phyloP scores from a whole-genome alignment of 1,284 basidiomycete genomes.

The Ganoderma meredithae region DNA sequence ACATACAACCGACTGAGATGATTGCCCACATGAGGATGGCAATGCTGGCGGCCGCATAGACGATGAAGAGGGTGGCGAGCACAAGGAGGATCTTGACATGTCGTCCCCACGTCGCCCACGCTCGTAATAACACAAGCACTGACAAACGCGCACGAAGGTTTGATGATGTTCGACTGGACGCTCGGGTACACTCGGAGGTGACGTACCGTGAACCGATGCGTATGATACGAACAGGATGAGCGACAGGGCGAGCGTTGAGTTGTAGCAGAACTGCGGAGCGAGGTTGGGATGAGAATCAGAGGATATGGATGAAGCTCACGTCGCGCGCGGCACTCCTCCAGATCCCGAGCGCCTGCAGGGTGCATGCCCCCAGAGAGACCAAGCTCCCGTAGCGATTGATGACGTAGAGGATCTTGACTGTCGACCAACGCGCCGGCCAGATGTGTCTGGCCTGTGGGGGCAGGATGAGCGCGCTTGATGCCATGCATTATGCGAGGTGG shows the following conservation, averaged over 20 bases:
- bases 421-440: slow-evolving; percentile 33
- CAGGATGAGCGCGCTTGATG: background rate
- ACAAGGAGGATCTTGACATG: slow-evolving; percentile 21
- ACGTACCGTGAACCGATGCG: slow-evolving; percentile 29
- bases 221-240: slow-evolving; percentile 27
- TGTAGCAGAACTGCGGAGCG: slow-evolving; percentile 33
- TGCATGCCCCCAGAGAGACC: slow-evolving; percentile 15
- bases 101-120: slow-evolving; percentile 32
- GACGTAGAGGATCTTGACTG: slow-evolving; percentile 31
- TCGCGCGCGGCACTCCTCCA: slow-evolving; percentile 19
- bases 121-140: slow-evolving; percentile 33
- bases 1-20: slow-evolving; percentile 21
- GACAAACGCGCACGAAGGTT: background rate
- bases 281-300: background rate
- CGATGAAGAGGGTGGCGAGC: slow-evolving; percentile 21
- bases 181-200: background rate
- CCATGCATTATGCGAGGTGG: background rate
- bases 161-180: too few relatives aligned
- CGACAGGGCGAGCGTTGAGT: slow-evolving; percentile 17
- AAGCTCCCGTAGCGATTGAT: slow-evolving; percentile 31
- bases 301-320: slow-evolving; percentile 7
- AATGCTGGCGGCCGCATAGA: slow-evolving; percentile 22
- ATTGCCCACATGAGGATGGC: slow-evolving; percentile 24
- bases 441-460: slow-evolving; percentile 25
- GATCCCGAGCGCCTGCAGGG: slow-evolving; percentile 23